Evolutionary conservation across 345 rosid genomes (phyloP), one percentile per base, ranked within the genome.

Genomic region (Gossypium thurberi): DNA sequence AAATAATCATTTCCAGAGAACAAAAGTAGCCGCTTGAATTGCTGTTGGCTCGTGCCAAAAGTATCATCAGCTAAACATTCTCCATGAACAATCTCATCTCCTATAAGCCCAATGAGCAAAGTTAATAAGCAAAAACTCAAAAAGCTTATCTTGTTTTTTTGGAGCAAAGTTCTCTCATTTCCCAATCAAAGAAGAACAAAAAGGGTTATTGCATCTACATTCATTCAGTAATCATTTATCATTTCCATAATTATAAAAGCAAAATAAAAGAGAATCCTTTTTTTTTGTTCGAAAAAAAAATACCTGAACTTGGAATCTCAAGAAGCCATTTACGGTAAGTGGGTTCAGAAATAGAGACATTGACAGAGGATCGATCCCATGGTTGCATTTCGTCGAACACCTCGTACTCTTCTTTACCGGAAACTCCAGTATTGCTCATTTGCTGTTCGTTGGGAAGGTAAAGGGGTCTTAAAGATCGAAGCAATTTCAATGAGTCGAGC

Each of bases 1-100:
- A 95, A 83, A 75, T 95, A 95, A 84, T 95, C 99, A 86, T 92
- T 95, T 69, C 97, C 94, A 76, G 99, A 95, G 83, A 95, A 95
- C 61, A 92, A 71, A 71, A 91, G 87, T 3, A 95, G 85, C 77
- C 87, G 91, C 87, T 85, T 90, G 81, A 79, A 84, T 61, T 79
- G 23, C 63, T 44, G 67, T 33, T 69, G 37, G 58, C 72, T 62
- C 15, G 43, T 55, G 4, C 56, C 79, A 61, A 50, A 62, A 44
- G 44, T 37, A 56, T 69, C 48, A 57, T 78, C 82, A 48, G 11
- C 69, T 23, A 71, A 73, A 58, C 82, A 87, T 77, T 82, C 79
- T 69, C 65, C 70, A 62, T 61, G 51, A 3, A 51, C 55, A 76
- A 75, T 77, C 77, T 92, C 97, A 59, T 90, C 88, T 74, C 97